Evolutionary conservation across 2,329 filamentous ascomycete genomes (phyloP).

Genomic region (Aspergillus sp.): DNA sequence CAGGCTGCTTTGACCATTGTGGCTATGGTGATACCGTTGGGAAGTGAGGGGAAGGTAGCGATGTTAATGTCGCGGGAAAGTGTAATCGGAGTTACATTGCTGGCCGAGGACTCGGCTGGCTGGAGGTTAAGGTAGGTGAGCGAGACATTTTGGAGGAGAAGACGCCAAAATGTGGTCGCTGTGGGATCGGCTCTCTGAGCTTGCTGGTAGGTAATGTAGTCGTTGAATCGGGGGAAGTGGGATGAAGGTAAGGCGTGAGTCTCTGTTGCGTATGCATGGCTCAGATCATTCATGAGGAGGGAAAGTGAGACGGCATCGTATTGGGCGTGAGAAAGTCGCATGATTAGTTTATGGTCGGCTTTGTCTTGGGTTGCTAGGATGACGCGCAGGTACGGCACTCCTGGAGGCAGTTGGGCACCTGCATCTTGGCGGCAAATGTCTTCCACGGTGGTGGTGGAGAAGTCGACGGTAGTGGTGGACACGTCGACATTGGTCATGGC

Average conservation of each 20-base stretch:
- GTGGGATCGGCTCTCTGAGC: background rate
- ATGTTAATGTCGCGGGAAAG: background rate
- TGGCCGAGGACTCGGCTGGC: background rate
- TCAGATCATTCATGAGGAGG: background rate
- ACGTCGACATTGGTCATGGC: background rate
- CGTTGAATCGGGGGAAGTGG: background rate
- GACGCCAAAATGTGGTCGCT: background rate
- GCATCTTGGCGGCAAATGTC: background rate
- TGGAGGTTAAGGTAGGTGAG: background rate
- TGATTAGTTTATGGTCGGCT: background rate
- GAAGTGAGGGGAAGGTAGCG: background rate
- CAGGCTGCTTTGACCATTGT: conserved; percentile 59
- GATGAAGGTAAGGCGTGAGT: background rate
- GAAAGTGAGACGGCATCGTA: background rate
- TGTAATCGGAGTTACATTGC: background rate
- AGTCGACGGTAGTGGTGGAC: background rate
- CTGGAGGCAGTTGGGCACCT: too few relatives aligned
- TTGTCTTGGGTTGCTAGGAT: background rate
- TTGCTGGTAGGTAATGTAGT: background rate
- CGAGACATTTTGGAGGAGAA: background rate
- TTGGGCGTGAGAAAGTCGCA: background rate
- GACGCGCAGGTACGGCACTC: background rate
- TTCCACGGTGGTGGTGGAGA: background rate
- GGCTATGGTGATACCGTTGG: conserved; percentile 21
- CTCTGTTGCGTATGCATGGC: background rate